phyloP scores from a whole-genome alignment of 192 early-diverging fungal genomes.

The Bifiguratus adelaidae region DNA sequence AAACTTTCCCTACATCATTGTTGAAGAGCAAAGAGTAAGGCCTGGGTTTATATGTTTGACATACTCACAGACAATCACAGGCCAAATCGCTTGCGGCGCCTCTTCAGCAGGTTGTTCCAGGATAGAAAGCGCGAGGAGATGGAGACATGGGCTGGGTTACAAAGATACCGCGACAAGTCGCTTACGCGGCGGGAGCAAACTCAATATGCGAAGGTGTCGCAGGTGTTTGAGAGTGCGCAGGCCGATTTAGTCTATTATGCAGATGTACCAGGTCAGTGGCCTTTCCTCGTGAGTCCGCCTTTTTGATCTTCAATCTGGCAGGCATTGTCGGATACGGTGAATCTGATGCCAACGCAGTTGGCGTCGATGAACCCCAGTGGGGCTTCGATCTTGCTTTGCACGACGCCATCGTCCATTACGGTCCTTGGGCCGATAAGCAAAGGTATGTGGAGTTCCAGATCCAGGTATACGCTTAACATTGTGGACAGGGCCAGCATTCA shows the following conservation, averaged over 20 bases:
- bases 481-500: conserved; percentile 39
- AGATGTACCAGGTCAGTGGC: conserved; percentile 47
- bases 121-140: not conserved
- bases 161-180: conserved; percentile 9
- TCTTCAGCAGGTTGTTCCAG: not conserved
- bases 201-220: conserved; percentile 61
- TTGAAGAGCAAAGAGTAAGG: not conserved
- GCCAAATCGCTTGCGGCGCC: not conserved
- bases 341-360: conserved; percentile 27
- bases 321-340: conserved; percentile 14
- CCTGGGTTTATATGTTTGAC: not conserved
- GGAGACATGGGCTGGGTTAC: not conserved
- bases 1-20: not conserved
- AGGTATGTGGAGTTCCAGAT: conserved; percentile 17
- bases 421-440: conserved; percentile 76
- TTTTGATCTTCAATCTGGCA: too few relatives aligned
- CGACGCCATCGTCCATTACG: conserved; percentile 56
- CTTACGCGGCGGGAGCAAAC: not conserved
- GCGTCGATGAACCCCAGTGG: conserved; percentile 61
- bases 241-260: conserved; percentile 50
- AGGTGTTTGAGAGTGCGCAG: conserved; percentile 41
- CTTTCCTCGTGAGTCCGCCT: not conserved
- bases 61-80: not conserved
- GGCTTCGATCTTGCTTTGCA: conserved; percentile 43
- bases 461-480: not conserved